Base-by-base conservation (phyloP, 2,329 filamentous ascomycete genomes). In the Trichophyton simii region DNA sequence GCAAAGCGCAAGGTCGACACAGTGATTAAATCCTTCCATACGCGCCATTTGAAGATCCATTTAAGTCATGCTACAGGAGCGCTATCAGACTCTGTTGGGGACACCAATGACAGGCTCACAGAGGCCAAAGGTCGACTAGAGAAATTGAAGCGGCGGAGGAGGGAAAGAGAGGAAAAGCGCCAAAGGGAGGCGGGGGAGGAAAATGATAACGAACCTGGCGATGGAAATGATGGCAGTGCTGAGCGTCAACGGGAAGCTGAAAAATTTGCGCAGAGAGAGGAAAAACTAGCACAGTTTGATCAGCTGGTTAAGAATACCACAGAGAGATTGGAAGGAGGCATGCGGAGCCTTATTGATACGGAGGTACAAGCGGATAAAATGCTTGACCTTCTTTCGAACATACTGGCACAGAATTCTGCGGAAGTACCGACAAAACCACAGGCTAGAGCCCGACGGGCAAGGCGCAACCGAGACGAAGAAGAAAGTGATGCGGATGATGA, bases 281-380 rank as follows among this genome's bases (percentile, higher is more conserved):
- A 72, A 28, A 72, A 75, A 61, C 65, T 82, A 54, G 70, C 72
- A 8, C 69, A 75, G 34, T 72, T 76, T 15, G 73, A 77, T 61
- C 70, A 73, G 20, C 75, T 77, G 61, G 81, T 84, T 1, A 73
- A 79, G 15, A 70, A 72, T 2, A 73, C 82, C 66, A 86, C 83
- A 0, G 70, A 72, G 31, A 75, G 77, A 58, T 76, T 87, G 68
- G 85, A 88, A 65, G 75, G 79, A 67, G 76, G 75, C 54, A 79
- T 87, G 68, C 78, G 84, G 15, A 73, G 77, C 11, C 71, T 83
- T 57, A 80, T 87, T 62, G 85, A 88, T 71, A 76, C 76, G 7
- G 75, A 79, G 61, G 72, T 78, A 7, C 78, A 75, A 62, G 69
- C 82, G 13, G 70, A 76, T 60, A 68, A 71, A 3, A 68, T 83